These are phyloP conservation scores for Phylloboletellus chloephorus DNA, from an alignment of 1,284 basidiomycete genomes.

Conservation along the genomic window DNA sequence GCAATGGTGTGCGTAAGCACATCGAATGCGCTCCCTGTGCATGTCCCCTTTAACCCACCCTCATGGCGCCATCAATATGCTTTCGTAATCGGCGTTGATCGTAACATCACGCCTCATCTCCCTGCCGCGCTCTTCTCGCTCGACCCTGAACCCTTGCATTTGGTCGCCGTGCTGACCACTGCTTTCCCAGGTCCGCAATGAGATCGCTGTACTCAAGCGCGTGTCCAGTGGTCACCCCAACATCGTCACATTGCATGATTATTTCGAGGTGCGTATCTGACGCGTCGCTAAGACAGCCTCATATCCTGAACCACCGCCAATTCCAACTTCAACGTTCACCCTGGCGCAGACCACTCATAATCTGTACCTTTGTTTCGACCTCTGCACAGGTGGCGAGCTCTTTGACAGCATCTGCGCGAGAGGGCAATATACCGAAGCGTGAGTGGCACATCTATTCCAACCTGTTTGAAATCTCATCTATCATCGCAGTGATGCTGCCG, in stretches of 20 bases:
- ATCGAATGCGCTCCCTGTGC: conserved; percentile 3
- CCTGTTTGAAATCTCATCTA: conserved; percentile 3
- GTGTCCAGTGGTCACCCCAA: conserved; percentile 89
- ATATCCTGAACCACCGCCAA: background rate
- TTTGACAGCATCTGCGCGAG: conserved; percentile 98
- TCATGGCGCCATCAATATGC: conserved; percentile 8
- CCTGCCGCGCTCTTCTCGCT: background rate
- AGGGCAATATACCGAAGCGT: conserved; percentile 95
- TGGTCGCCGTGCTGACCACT: conserved; percentile 7
- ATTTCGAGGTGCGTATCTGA: conserved; percentile 76
- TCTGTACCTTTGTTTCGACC: conserved; percentile 91
- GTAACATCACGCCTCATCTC: conserved; percentile 2
- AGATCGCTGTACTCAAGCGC: conserved; percentile 92
- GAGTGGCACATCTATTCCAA: conserved; percentile 28
- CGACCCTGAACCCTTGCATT: conserved; percentile 15
- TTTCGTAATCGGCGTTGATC: conserved; percentile 12
- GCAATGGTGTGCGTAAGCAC: conserved; percentile 2
- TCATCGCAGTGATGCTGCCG: conserved; percentile 74
- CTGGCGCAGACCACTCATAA: conserved; percentile 78
- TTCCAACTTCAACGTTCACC: conserved; percentile 1
- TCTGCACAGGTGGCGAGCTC: conserved; percentile 96
- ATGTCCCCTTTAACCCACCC: background rate
- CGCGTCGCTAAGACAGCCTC: background rate
- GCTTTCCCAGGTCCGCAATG: conserved; percentile 78
- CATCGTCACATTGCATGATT: conserved; percentile 91